A percentile compares a stretch with the other conserved stretches of the same genome.
Evolutionary conservation across 768 basidiomycete species (phyloP).

Genomic region (Amanita pallidorosea): DNA sequence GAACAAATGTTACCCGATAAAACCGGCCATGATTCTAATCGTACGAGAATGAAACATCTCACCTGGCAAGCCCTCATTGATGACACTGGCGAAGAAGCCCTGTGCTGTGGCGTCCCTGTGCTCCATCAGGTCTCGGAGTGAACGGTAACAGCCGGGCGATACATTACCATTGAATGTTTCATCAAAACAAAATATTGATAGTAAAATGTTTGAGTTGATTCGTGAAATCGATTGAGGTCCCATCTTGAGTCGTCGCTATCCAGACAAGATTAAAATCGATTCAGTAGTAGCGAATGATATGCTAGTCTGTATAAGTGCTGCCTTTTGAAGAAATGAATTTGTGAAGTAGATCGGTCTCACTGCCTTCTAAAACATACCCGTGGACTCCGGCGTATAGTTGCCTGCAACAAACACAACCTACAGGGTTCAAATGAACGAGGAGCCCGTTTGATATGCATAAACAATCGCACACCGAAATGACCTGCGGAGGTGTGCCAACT

Average conservation of each 20-base stretch:
- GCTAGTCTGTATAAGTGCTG: conserved; percentile 34
- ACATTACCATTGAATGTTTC: conserved; percentile 37
- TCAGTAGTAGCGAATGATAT: conserved; percentile 49
- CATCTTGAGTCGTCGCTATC: conserved; percentile 31
- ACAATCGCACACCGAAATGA: conserved; percentile 20
- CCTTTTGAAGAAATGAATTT: conserved; percentile 38
- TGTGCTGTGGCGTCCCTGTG: conserved; percentile 12
- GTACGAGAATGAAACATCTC: conserved; percentile 9
- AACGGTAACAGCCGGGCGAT: neutral
- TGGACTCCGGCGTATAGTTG: conserved; percentile 16
- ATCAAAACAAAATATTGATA: conserved; percentile 44
- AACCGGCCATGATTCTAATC: neutral
- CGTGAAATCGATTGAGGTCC: conserved; percentile 36
- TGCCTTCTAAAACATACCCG: conserved; percentile 35
- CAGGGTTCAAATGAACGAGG: conserved; percentile 4
- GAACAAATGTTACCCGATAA: conserved; percentile 30
- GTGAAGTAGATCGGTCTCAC: conserved; percentile 23
- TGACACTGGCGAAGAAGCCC: conserved; percentile 39
- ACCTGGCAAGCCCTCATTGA: conserved; percentile 40
- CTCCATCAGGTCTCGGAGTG: neutral
- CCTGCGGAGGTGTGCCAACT: conserved; percentile 48
- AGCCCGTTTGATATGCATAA: neutral
- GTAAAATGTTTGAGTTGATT: conserved; percentile 27
- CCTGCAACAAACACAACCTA: conserved; percentile 53
- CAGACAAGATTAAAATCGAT: conserved; percentile 46